phyloP scores from a whole-genome alignment of 805 yeast genomes.

The Isabelozyma rhagii region DNA sequence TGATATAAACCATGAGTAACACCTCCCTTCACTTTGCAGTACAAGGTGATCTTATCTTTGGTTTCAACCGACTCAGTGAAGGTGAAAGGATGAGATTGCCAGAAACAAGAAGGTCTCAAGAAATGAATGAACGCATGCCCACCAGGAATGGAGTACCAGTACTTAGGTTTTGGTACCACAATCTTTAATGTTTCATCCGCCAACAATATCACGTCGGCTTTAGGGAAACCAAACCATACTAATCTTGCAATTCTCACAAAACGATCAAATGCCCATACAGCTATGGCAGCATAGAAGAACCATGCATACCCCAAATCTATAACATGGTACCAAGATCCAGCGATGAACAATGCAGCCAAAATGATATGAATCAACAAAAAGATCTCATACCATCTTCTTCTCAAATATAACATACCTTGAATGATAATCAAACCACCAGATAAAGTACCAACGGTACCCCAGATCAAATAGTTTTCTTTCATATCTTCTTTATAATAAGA shows the following conservation, averaged over 20 bases:
- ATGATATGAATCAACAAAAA: constrained; percentile 32
- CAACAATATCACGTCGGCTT: constrained; percentile 24
- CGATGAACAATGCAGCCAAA: constrained; percentile 39
- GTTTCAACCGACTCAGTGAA: constrained; percentile 23
- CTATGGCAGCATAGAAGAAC: constrained; percentile 28
- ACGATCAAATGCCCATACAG: constrained; percentile 38
- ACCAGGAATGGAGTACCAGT: constrained; percentile 38
- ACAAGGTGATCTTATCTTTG: constrained; percentile 21
- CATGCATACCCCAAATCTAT: constrained; percentile 28
- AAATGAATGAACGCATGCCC: constrained; percentile 41
- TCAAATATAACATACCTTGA: constrained; percentile 30
- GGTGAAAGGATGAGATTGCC: constrained; percentile 45
- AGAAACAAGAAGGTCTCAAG: constrained; percentile 29
- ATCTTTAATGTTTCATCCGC: constrained; percentile 38
- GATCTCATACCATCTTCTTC: constrained; percentile 36
- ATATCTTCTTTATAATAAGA: constrained; percentile 8
- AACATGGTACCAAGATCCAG: constrained; percentile 45
- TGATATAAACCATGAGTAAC: constrained; percentile 30
- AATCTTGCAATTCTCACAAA: constrained; percentile 25
- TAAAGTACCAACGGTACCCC: constrained; percentile 39
- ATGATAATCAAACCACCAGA: constrained; percentile 26
- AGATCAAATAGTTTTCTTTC: constrained; percentile 18
- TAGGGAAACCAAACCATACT: constrained; percentile 31
- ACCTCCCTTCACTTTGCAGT: constrained; percentile 36
- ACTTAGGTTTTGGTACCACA: constrained; percentile 29